Evolutionary conservation across 1,284 basidiomycete species (phyloP), one percentile per base, ranked within the genome.

Genomic region (Laetiporus sulphureus): DNA sequence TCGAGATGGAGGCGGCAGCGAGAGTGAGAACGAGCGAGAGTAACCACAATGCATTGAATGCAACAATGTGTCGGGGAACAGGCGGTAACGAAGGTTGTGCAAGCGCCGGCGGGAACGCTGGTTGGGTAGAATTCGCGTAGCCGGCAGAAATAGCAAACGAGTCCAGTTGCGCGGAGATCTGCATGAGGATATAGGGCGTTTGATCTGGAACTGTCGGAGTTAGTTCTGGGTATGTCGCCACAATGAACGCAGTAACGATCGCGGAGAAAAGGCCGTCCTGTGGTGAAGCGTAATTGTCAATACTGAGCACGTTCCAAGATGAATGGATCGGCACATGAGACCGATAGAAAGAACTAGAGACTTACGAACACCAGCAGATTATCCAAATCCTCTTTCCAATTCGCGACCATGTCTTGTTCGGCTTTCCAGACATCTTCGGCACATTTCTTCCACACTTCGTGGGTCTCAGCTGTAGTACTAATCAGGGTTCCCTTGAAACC

Each of bases 1-100:
- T 42, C 12, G 25, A 40, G 30, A 45, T 20, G 19, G 36, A 19
- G 2, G 40, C 41, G 3, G 38, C 32, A 10, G 38, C 77, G 44
- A 83, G 79, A 44, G 75, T 79, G 58, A 82, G 81, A 2, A 83
- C 79, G 44, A 83, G 59, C 7, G 77, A 79, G 4, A 70, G 64
- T 46, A 83, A 80, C 79, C 80, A 83, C 48, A 82, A 75, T 24
- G 62, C 65, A 52, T 82, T 83, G n/a, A n/a, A n/a, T n/a, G n/a
- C n/a, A n/a, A n/a, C n/a, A 38, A 81, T 79, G 7, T 67, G 63
- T 45, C 69, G 64, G 1, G 66, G 54, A 16, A 69, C 5, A 12
- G 23, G 5, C 13, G 7, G 10, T 6, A 24, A 6, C 19, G 16
- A 23, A 20, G 12, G 5, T 8, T 8, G 7, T 5, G 5, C 34